Conservation (phyloP, 768 basidiomycete genomes). For the Lactarius hatsudake region DNA sequence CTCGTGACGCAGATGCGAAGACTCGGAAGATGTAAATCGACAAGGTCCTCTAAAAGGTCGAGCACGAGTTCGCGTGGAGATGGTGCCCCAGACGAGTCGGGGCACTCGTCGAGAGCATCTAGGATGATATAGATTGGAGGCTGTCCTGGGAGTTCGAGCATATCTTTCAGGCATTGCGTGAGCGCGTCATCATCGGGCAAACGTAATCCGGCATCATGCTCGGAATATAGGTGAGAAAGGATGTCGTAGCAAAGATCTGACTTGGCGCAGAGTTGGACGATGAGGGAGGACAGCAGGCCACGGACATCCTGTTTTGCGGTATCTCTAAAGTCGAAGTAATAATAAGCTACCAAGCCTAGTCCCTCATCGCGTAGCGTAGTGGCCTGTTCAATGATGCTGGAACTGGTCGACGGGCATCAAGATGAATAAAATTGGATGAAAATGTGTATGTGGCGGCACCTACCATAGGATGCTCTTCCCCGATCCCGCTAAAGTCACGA, state of each 20-base stretch:
- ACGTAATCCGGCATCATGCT: background rate
- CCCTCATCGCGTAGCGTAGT: background rate
- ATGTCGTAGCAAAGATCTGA: constrained; percentile 6
- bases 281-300: constrained; percentile 11
- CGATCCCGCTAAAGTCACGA: background rate
- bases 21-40: constrained; percentile 1
- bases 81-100: constrained; percentile 1
- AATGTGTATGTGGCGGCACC: background rate
- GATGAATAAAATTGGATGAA: background rate
- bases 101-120: constrained; percentile 13
- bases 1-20: constrained; percentile 11
- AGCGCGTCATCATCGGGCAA: background rate
- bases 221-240: background rate
- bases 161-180: constrained; percentile 2
- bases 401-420: background rate
- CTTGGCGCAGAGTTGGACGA: constrained; percentile 1
- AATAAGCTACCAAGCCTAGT: constrained; percentile 10
- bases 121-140: background rate
- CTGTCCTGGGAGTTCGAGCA: constrained; percentile 1
- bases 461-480: background rate
- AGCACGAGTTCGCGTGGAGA: constrained; percentile 7
- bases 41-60: background rate
- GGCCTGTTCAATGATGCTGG: constrained; percentile 3
- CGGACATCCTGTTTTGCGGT: constrained; percentile 3
- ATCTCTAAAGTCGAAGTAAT: constrained; percentile 19